Evolutionary conservation across 768 basidiomycete genomes (phyloP), one percentile per base, ranked within the genome.

Genomic region (Psilocybe tampanensis): DNA sequence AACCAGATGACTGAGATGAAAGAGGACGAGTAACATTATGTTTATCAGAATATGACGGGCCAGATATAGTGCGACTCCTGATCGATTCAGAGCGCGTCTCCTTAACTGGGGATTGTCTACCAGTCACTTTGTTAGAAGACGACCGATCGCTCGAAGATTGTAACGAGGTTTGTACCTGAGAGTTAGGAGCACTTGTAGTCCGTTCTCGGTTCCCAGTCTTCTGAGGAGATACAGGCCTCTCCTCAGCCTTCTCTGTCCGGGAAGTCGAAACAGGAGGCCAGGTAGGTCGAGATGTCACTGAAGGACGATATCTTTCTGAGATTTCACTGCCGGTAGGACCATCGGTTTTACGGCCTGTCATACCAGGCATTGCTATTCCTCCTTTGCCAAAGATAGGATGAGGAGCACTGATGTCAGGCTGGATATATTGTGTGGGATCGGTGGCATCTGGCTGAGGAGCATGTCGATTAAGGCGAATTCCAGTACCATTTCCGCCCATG

Each of bases 351-450:
- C 60, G 63, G 17, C 52, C 39, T 9, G 75, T 75, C 78, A 92
- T 81, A 2, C 90, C 90, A 8, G 88, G 88, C 84, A 92, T 84
- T 11, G 89, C 90, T 47, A 91, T 73, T 18, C 88, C 88, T 15
- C 86, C 86, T 54, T 78, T 80, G 17, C 90, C 90, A 67, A 92
- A 92, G 44, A 92, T 68, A 2, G 90, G 91, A 72, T 92, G 91
- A 15, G 88, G 83, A 3, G 79, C 69, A 50, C 76, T 76, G n/a
- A 72, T 73, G 13, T 70, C 75, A 12, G 83, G 83, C 65, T 88
- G 86, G 53, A 86, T 84, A 61, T 89, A 89, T 60, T 84, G 83
- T 0, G 81, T 83, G 1, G 84, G 85, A 63, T 86, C 82, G 64
- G 83, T 76, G 9, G 79, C 79, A 71, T 93, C 84, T 62, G 77